phyloP scores from a whole-genome alignment of 2,329 filamentous ascomycete species.

The Capronia epimyces region DNA sequence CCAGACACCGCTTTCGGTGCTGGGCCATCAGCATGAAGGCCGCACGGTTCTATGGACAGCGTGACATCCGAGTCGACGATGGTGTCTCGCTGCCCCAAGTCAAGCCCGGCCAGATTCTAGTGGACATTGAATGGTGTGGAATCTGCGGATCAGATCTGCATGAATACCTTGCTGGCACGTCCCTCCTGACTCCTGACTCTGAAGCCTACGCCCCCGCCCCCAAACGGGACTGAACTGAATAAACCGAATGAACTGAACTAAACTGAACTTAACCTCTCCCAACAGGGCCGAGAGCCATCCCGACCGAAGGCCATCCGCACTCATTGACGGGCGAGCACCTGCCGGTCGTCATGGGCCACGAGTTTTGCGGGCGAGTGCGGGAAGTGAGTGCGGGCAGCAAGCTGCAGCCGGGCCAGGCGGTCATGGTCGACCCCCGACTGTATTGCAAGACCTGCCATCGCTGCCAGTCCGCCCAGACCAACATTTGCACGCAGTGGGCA shows the following conservation, averaged over 20 bases:
- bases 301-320: constrained; percentile 43
- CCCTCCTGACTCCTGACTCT: not conserved
- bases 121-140: constrained; percentile 28
- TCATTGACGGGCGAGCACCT: constrained; percentile 48
- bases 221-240: no score
- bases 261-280: not conserved
- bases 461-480: constrained; percentile 46
- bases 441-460: constrained; percentile 48
- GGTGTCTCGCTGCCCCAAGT: constrained; percentile 39
- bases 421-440: constrained; percentile 49
- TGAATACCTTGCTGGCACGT: constrained; percentile 38
- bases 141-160: constrained; percentile 37
- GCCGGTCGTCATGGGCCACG: constrained; percentile 49
- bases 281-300: constrained; percentile 42
- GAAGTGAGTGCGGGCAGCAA: constrained; percentile 25
- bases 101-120: constrained; percentile 38
- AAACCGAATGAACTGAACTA: not conserved
- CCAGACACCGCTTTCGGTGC: no score
- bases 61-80: constrained; percentile 40
- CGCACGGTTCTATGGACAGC: constrained; percentile 41
- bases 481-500: constrained; percentile 48
- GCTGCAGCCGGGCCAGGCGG: constrained; percentile 43
- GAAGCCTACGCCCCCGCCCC: no score
- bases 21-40: constrained; percentile 36
- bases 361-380: constrained; percentile 46